Evolutionary conservation across 208 protist genomes (phyloP).

Genomic region (Trypanosoma platydactyli): DNA sequence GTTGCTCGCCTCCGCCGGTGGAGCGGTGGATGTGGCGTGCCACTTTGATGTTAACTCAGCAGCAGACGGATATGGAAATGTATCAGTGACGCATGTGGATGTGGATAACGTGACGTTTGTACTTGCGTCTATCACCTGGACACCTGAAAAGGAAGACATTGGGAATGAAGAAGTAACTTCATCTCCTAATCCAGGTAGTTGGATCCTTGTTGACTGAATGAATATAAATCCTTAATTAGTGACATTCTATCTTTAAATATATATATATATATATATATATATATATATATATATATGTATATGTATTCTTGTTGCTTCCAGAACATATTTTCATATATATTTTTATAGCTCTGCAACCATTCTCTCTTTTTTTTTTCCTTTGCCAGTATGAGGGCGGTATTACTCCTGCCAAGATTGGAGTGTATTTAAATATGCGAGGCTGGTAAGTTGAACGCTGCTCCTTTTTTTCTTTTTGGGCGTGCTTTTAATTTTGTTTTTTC

Average conservation of each 20-base stretch:
- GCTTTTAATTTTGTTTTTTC: no score
- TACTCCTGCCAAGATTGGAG: no score
- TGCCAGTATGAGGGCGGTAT: no score
- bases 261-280: no score
- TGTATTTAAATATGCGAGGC: no score
- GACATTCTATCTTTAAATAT: no score
- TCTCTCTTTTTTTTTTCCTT: background rate
- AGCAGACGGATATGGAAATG: slow-evolving; percentile 1
- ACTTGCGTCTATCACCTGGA: slow-evolving; percentile 18
- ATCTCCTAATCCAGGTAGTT: background rate
- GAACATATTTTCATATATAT: background rate
- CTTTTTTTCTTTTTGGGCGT: background rate
- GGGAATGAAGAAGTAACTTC: background rate
- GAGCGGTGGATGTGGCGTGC: slow-evolving; percentile 2
- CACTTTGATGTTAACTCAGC: slow-evolving; percentile 1
- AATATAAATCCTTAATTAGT: background rate
- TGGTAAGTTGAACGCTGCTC: no score
- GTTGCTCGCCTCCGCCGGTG: background rate
- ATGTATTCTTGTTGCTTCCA: background rate
- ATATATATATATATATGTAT: no score
- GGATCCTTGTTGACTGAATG: slow-evolving; percentile 5
- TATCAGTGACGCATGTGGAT: slow-evolving; percentile 6
- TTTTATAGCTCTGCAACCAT: background rate
- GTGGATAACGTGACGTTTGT: slow-evolving; percentile 10
- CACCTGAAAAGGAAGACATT: background rate